A percentile compares a stretch with the other conserved stretches of the same genome.
Conservation (phyloP, 805 yeast genomes). For the Grigorovia transvaalensis region DNA sequence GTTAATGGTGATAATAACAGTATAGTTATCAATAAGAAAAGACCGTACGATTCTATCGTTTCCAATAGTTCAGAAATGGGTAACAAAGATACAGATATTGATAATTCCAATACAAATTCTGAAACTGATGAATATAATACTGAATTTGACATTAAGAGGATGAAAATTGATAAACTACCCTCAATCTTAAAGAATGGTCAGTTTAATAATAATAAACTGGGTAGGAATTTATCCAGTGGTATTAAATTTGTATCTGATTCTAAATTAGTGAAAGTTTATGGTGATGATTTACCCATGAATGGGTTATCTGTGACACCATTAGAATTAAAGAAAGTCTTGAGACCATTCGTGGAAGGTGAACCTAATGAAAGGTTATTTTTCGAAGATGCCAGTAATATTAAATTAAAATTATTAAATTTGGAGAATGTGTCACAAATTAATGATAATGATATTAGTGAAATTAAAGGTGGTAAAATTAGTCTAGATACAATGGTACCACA, state of each 20-base stretch:
- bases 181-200: slow-evolving; percentile 17
- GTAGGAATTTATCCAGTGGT: slow-evolving; percentile 3
- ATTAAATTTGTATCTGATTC: slow-evolving; percentile 23
- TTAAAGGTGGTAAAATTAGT: slow-evolving; percentile 23
- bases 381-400: slow-evolving; percentile 10
- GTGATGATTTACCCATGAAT: slow-evolving; percentile 24
- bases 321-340: slow-evolving; percentile 22
- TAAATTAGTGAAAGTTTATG: slow-evolving; percentile 21
- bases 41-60: neutral
- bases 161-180: slow-evolving; percentile 2
- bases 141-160: neutral
- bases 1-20: neutral
- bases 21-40: neutral
- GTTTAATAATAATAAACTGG: neutral
- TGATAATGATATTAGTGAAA: slow-evolving; percentile 21
- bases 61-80: neutral
- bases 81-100: slow-evolving; percentile 2
- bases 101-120: slow-evolving; percentile 6
- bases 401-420: slow-evolving; percentile 6
- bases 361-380: slow-evolving; percentile 22
- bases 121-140: neutral
- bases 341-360: slow-evolving; percentile 28
- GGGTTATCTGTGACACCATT: slow-evolving; percentile 24
- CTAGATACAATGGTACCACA: slow-evolving; percentile 17
- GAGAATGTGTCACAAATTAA: slow-evolving; percentile 2